Conservation (phyloP, 257 asterid species). For the Gynochthodes officinalis region DNA sequence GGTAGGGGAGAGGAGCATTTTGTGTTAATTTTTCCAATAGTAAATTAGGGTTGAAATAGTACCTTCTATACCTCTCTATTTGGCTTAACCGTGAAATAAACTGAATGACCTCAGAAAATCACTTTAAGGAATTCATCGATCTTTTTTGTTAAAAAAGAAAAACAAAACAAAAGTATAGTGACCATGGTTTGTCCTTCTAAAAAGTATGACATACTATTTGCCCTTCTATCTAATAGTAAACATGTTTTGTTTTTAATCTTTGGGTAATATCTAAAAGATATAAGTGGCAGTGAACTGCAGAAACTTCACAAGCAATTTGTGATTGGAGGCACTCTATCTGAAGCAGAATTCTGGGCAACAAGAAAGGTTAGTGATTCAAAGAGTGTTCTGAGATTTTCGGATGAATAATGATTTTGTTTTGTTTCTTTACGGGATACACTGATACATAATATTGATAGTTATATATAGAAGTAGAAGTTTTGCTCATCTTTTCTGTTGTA, state of each 20-base stretch:
- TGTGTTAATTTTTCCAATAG: too few species aligned
- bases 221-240: too few species aligned
- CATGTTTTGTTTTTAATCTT: too few species aligned
- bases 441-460: background rate
- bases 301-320: constrained; percentile 87
- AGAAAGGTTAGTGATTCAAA: constrained; percentile 71
- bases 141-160: background rate
- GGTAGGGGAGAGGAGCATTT: too few species aligned
- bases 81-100: background rate
- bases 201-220: too few species aligned
- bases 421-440: background rate
- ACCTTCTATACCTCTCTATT: background rate
- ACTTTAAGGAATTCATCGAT: background rate
- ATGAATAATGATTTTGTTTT: background rate
- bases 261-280: constrained; percentile 39
- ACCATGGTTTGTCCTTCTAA: too few species aligned
- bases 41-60: background rate
- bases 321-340: constrained; percentile 70
- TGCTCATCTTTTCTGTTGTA: background rate
- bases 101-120: background rate
- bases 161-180: background rate
- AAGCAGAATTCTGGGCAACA: constrained; percentile 97
- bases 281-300: constrained; percentile 84
- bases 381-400: background rate
- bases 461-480: background rate